These are phyloP conservation scores for Curvularia verruculosa DNA, from an alignment of 2,329 filamentous ascomycete species.

Conservation along the genomic window DNA sequence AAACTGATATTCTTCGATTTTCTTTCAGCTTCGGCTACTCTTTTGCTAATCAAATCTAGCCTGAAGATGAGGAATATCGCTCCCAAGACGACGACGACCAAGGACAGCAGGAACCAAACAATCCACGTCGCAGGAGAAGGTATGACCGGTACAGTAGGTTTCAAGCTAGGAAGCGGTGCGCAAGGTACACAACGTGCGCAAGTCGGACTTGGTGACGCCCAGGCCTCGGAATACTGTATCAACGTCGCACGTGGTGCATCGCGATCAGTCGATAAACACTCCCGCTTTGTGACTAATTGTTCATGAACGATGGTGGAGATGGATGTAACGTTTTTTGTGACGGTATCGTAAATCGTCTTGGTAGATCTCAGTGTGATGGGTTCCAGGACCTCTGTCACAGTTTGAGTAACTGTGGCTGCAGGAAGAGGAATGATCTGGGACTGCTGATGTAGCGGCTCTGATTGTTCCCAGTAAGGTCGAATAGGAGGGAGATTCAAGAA, in stretches of 20 bases:
- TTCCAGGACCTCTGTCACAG: neutral
- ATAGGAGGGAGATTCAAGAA: neutral
- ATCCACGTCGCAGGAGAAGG: neutral
- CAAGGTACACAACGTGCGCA: neutral
- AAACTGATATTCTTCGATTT: neutral
- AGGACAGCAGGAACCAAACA: neutral
- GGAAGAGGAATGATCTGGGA: neutral
- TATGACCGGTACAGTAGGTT: neutral
- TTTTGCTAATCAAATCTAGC: neutral
- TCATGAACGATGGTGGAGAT: neutral
- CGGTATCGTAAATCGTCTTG: neutral
- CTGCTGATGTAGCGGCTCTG: neutral
- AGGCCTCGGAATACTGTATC: neutral
- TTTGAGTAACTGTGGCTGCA: neutral
- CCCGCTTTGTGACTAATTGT: conserved; percentile 4
- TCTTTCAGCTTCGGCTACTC: neutral
- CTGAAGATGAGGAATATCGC: neutral
- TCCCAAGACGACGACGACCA: neutral
- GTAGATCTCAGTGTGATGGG: neutral
- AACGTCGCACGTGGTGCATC: neutral
- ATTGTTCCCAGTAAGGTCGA: neutral
- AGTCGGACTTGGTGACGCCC: neutral
- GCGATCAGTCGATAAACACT: neutral
- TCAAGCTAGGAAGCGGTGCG: neutral
- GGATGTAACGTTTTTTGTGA: conserved; percentile 4